Conservation (phyloP, 2,329 filamentous ascomycete species). For the Ophiostoma tasmaniense region DNA sequence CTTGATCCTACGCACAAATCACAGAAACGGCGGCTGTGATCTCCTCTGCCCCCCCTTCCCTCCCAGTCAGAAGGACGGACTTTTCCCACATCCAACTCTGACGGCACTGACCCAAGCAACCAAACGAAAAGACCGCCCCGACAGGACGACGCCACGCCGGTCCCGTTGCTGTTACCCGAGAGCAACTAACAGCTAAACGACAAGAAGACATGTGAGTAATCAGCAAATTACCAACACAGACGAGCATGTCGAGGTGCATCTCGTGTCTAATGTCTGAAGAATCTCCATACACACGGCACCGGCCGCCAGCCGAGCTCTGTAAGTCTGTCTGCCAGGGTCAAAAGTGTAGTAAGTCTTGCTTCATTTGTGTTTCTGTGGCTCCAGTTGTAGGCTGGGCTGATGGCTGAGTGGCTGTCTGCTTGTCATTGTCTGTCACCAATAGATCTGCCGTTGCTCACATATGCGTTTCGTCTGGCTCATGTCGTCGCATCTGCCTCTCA, state of each 20-base stretch:
- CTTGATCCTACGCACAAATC: not conserved
- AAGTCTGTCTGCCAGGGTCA: not conserved
- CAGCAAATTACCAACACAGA: not conserved
- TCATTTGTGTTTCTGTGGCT: not conserved
- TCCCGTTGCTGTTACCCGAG: not conserved
- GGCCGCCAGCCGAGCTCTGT: not conserved
- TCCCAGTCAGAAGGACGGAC: not conserved
- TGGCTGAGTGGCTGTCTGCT: not conserved
- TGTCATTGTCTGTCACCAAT: not conserved
- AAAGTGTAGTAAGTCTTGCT: not conserved
- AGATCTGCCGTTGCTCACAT: not conserved
- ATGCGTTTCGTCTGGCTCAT: not conserved
- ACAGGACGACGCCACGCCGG: not conserved
- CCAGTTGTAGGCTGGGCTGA: too few relatives aligned
- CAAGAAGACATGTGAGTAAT: not conserved
- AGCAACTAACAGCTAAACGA: not conserved
- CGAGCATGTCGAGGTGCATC: not conserved
- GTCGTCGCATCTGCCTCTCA: not conserved
- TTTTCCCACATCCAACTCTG: not conserved
- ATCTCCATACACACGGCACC: not conserved
- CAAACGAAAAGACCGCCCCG: not conserved
- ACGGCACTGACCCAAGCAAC: not conserved
- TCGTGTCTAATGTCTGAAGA: not conserved
- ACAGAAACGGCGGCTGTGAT: not conserved
- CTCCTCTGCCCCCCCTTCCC: not conserved